A percentile compares a stretch with the other conserved stretches of the same genome.
Conservation (phyloP, 2,329 filamentous ascomycete species). For the Penicillium verrucosum region DNA sequence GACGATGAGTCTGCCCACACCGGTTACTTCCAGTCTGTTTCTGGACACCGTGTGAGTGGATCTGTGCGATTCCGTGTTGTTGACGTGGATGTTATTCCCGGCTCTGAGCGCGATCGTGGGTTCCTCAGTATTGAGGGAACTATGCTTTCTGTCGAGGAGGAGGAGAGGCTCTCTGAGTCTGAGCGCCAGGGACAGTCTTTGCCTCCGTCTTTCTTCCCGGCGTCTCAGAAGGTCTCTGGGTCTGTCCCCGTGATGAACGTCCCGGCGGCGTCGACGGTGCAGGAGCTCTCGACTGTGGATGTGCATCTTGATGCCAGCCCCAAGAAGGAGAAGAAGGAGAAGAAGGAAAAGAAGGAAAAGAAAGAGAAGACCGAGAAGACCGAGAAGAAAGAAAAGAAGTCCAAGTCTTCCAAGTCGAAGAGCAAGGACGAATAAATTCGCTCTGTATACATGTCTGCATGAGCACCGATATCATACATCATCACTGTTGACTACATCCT, state of each 20-base stretch:
- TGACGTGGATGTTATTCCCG: conserved; percentile 71
- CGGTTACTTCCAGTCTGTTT: conserved; percentile 73
- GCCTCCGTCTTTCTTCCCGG: conserved; percentile 19
- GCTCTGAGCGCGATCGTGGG: conserved; percentile 67
- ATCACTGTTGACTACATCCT: conserved; percentile 7
- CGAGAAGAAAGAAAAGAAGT: conserved; percentile 10
- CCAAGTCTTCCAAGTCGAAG: conserved; percentile 13
- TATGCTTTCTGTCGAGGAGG: conserved; percentile 68
- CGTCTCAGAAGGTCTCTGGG: conserved; percentile 17
- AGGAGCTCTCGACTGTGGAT: conserved; percentile 18
- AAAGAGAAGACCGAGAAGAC: conserved; percentile 17
- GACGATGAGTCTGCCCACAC: conserved; percentile 51
- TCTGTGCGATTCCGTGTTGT: conserved; percentile 73
- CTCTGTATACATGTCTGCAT: conserved; percentile 2
- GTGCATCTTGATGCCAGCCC: conserved; percentile 14
- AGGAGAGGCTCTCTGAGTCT: conserved; percentile 57
- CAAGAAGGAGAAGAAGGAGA: conserved; percentile 13
- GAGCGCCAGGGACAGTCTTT: conserved; percentile 45
- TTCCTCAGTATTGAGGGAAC: conserved; percentile 86
- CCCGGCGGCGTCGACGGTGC: conserved; percentile 9
- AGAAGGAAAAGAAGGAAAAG: conserved; percentile 26
- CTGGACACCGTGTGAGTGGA: conserved; percentile 67
- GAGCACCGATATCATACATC: conserved; percentile 10
- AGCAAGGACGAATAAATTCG: conserved; percentile 4
- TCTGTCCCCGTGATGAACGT: conserved; percentile 19